Conservation (phyloP, 1,284 basidiomycete species). For the Fomitiporia mediterranea region DNA sequence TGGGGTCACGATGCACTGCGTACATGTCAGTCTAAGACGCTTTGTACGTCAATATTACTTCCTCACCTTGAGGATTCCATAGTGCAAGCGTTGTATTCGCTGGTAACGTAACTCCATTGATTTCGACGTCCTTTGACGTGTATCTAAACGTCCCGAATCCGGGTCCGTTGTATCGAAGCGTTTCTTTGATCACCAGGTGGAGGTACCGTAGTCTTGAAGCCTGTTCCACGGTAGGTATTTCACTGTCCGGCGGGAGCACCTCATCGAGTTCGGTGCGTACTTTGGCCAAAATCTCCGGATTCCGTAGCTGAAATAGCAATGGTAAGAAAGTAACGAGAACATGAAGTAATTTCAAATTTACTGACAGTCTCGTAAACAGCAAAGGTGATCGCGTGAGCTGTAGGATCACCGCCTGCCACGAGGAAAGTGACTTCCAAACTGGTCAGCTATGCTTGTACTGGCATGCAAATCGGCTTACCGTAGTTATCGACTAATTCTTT, state of each 20-base stretch:
- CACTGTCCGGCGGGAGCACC: background rate
- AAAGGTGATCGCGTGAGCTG: background rate
- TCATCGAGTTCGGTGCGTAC: background rate
- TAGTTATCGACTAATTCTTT: slow-evolving; percentile 1
- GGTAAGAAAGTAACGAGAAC: background rate
- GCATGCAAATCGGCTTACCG: background rate
- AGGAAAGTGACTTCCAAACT: background rate
- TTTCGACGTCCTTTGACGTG: background rate
- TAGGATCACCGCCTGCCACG: slow-evolving; percentile 2
- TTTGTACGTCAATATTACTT: too few relatives aligned
- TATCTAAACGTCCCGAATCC: slow-evolving; percentile 2
- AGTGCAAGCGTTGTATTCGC: slow-evolving; percentile 1
- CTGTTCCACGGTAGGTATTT: background rate
- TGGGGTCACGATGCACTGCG: background rate
- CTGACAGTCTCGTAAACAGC: background rate
- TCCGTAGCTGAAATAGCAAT: background rate
- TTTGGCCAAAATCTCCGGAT: background rate
- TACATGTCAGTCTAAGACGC: background rate
- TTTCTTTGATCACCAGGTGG: background rate
- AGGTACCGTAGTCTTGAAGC: background rate
- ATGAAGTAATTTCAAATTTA: background rate
- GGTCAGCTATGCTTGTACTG: background rate
- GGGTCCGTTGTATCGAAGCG: background rate
- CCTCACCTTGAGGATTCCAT: background rate
- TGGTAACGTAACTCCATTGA: background rate